Conservation (phyloP, 768 basidiomycete genomes). For the Rhodocollybia butyracea region DNA sequence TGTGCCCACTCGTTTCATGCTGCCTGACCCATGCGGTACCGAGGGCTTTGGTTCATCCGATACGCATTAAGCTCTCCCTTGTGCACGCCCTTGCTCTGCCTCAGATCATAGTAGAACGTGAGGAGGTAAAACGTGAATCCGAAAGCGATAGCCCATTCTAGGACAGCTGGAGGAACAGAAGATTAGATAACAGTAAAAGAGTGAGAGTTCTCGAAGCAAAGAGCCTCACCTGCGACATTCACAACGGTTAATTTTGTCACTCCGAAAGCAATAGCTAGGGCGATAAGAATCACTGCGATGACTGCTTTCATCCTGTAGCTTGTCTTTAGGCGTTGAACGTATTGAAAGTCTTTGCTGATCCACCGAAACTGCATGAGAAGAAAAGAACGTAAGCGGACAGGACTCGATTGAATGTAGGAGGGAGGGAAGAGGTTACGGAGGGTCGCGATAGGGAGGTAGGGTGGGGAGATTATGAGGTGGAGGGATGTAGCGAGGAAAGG, state of each 20-base stretch:
- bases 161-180: constrained; percentile 37
- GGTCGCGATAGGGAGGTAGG: too few species aligned
- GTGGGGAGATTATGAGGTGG: not conserved
- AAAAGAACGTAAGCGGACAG: too few species aligned
- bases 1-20: not conserved
- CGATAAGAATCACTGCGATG: constrained; percentile 55
- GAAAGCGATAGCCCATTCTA: constrained; percentile 75
- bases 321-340: constrained; percentile 39
- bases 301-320: constrained; percentile 63
- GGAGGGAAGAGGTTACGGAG: too few species aligned
- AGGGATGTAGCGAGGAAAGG: not conserved
- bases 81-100: constrained; percentile 50
- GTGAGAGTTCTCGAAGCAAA: not conserved
- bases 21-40: not conserved
- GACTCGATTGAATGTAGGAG: too few species aligned
- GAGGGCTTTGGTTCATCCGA: constrained; percentile 19
- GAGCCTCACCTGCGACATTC: constrained; percentile 46
- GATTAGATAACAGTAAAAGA: not conserved
- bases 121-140: constrained; percentile 72
- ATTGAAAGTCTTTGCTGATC: constrained; percentile 54
- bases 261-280: constrained; percentile 62
- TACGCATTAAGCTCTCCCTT: constrained; percentile 37
- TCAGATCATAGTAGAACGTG: constrained; percentile 72
- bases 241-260: constrained; percentile 40
- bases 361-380: constrained; percentile 67